Conservation (phyloP, 306 rosid species). For the Luffa acutangula region DNA sequence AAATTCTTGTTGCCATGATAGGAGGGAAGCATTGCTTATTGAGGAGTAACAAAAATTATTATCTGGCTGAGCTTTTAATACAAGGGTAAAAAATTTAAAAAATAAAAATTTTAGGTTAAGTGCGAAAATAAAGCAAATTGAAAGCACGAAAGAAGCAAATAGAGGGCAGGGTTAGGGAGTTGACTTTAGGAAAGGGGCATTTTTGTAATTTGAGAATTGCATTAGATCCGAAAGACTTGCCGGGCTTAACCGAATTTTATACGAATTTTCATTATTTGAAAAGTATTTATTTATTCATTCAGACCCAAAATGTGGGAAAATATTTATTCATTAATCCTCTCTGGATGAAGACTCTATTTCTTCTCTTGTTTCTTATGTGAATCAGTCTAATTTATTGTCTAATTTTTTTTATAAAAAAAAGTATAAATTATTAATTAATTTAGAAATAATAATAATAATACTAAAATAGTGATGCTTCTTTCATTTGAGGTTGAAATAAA, state of each 20-base stretch:
- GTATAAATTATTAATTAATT: background rate
- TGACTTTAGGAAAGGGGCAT: conserved; percentile 7
- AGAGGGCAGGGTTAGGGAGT: background rate
- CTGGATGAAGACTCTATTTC: background rate
- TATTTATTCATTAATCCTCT: background rate
- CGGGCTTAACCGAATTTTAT: background rate
- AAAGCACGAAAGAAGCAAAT: background rate
- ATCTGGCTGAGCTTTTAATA: no score
- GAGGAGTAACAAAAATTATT: no score
- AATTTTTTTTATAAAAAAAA: background rate
- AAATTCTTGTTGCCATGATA: no score
- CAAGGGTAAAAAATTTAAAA: background rate
- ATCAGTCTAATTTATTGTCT: background rate
- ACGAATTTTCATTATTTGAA: background rate
- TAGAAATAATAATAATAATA: background rate
- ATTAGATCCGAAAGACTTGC: conserved; percentile 18
- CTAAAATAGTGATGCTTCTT: background rate
- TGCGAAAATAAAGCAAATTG: conserved; percentile 5
- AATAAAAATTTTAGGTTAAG: background rate
- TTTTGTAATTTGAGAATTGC: background rate
- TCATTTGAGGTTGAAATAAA: background rate
- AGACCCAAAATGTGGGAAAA: background rate
- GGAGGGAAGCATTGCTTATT: no score
- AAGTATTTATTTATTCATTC: background rate
- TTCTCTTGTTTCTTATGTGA: background rate